phyloP scores from a whole-genome alignment of 306 rosid species.

The Medicago lupulina region DNA sequence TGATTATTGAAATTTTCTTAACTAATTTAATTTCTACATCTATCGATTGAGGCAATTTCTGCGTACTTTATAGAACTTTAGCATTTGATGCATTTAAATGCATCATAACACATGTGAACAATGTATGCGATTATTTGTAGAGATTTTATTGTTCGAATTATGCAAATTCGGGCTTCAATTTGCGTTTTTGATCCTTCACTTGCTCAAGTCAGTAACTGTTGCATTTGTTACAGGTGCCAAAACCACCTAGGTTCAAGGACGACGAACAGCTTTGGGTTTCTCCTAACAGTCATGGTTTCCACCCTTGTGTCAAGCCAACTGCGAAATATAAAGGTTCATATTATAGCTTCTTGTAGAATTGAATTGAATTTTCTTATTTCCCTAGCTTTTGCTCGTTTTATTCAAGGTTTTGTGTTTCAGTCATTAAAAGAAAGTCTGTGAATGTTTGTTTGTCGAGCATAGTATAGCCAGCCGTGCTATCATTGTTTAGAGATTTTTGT shows the following conservation, averaged over 20 bases:
- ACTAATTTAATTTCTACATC: not conserved
- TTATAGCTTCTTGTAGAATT: constrained; percentile 15
- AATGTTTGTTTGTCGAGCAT: constrained; percentile 16
- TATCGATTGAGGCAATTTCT: not conserved
- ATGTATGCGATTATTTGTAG: not conserved
- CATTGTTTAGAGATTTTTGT: constrained; percentile 11
- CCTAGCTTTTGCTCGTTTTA: not conserved
- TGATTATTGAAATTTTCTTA: constrained; percentile 2
- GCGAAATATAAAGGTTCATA: constrained; percentile 69
- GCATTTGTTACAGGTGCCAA: constrained; percentile 40
- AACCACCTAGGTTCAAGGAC: constrained; percentile 26
- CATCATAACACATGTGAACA: not conserved
- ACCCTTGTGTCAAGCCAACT: constrained; percentile 73
- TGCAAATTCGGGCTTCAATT: not conserved
- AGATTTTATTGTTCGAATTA: constrained; percentile 6
- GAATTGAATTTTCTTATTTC: constrained; percentile 17
- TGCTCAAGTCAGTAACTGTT: constrained; percentile 15
- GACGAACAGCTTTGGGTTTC: constrained; percentile 67
- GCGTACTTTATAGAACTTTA: not conserved
- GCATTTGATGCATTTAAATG: too few species aligned
- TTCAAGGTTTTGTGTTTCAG: constrained; percentile 10
- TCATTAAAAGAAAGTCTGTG: not conserved
- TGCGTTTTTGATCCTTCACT: not conserved
- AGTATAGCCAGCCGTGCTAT: constrained; percentile 9
- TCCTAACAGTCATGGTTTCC: constrained; percentile 64